Evolutionary conservation across 2,329 filamentous ascomycete genomes (phyloP).

Genomic region (Plenodomus biglobosus): DNA sequence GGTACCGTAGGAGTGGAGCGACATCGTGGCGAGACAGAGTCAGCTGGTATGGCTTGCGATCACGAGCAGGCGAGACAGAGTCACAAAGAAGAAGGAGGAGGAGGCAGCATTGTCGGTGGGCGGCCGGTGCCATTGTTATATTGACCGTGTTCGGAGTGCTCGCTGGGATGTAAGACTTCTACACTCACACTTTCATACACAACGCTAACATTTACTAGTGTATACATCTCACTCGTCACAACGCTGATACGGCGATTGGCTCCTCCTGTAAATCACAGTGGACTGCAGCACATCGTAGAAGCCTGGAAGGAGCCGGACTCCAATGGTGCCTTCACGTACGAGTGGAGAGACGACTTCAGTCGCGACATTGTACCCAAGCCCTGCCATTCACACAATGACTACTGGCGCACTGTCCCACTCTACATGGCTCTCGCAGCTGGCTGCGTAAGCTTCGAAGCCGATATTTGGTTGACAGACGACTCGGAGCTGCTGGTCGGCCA

Average conservation of each 20-base stretch:
- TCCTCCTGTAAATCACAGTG: conserved; percentile 21
- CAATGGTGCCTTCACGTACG: conserved; percentile 19
- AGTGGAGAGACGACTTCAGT: conserved; percentile 44
- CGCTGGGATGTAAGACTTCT: conserved; percentile 18
- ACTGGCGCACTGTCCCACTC: conserved; percentile 46
- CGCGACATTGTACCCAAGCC: conserved; percentile 41
- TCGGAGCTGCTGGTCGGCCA: conserved; percentile 36
- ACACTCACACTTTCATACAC: background rate
- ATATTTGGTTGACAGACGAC: conserved; percentile 32
- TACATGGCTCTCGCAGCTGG: conserved; percentile 46
- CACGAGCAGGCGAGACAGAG: conserved; percentile 2
- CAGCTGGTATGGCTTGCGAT: conserved; percentile 4
- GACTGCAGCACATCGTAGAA: conserved; percentile 28
- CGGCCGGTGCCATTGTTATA: conserved; percentile 11
- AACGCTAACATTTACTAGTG: conserved; percentile 17
- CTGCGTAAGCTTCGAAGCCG: conserved; percentile 38
- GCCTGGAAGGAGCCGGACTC: conserved; percentile 30
- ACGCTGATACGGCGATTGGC: conserved; percentile 23
- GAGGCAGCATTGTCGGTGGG: conserved; percentile 7
- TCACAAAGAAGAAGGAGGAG: conserved; percentile 10
- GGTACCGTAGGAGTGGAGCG: conserved; percentile 7
- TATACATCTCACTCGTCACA: conserved; percentile 27
- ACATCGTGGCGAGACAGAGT: conserved; percentile 5
- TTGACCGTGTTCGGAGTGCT: conserved; percentile 19
- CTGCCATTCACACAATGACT: conserved; percentile 50